phyloP scores from a whole-genome alignment of 148 eudicot genomes.

The Cornus controversa region DNA sequence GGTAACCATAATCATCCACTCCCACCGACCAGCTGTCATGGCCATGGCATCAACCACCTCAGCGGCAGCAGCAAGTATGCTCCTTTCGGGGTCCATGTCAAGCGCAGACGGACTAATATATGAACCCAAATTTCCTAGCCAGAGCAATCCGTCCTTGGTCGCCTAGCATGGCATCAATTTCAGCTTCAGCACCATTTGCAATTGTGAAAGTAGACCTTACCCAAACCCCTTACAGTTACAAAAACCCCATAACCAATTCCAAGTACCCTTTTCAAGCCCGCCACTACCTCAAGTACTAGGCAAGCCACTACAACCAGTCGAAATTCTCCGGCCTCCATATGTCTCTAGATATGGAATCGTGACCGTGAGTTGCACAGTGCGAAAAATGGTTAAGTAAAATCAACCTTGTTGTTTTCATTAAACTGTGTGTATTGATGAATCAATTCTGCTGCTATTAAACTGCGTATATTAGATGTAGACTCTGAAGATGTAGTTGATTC shows the following conservation, averaged over 20 bases:
- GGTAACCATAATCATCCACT: slow-evolving; percentile 92
- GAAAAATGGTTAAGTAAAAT: too few relatives aligned
- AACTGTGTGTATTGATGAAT: too few relatives aligned
- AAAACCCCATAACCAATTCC: slow-evolving; percentile 47
- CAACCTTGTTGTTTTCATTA: too few relatives aligned
- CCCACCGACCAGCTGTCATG: slow-evolving; percentile 90
- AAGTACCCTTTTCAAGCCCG: slow-evolving; percentile 38
- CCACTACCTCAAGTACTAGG: slow-evolving; percentile 40
- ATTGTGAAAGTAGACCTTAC: slow-evolving; percentile 90
- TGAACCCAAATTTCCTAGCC: slow-evolving; percentile 80
- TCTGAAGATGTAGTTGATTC: too few relatives aligned
- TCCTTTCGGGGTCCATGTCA: slow-evolving; percentile 89
- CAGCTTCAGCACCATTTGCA: slow-evolving; percentile 95
- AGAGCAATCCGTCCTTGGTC: slow-evolving; percentile 74
- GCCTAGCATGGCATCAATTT: slow-evolving; percentile 83
- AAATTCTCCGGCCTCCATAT: slow-evolving; percentile 77
- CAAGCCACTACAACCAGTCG: slow-evolving; percentile 61
- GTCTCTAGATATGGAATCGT: slow-evolving; percentile 29
- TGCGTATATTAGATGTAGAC: too few relatives aligned
- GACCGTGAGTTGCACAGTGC: too few relatives aligned
- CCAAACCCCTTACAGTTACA: slow-evolving; percentile 58
- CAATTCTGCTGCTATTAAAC: too few relatives aligned
- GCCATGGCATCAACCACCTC: slow-evolving; percentile 93
- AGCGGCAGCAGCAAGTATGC: slow-evolving; percentile 87
- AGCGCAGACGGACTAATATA: slow-evolving; percentile 67